Evolutionary conservation across 768 basidiomycete genomes (phyloP).

Genomic region (Rickenella mellea): DNA sequence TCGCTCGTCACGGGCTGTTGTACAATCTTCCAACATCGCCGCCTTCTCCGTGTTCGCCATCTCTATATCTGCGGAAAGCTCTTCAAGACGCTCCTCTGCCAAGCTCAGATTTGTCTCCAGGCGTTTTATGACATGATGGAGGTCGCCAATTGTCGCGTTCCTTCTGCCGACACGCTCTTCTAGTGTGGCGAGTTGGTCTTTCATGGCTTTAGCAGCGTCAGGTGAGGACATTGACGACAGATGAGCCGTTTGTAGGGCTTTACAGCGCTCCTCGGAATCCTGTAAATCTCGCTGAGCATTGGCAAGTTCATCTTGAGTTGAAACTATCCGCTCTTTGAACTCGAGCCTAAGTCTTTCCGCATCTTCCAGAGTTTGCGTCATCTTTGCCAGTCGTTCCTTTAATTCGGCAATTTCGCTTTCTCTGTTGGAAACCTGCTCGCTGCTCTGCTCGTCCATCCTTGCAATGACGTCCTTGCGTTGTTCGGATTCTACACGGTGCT

Average conservation of each 20-base stretch:
- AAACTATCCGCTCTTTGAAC: slow-evolving; percentile 51
- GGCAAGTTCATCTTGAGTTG: slow-evolving; percentile 51
- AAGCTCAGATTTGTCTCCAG: slow-evolving; percentile 66
- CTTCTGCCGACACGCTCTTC: slow-evolving; percentile 54
- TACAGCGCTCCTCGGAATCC: slow-evolving; percentile 53
- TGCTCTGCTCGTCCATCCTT: slow-evolving; percentile 22
- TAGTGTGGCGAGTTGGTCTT: slow-evolving; percentile 59
- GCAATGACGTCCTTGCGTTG: too few relatives aligned
- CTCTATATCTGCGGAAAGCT: slow-evolving; percentile 65
- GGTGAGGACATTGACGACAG: slow-evolving; percentile 48
- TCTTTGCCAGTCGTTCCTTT: slow-evolving; percentile 33
- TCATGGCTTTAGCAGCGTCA: slow-evolving; percentile 37
- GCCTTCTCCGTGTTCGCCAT: slow-evolving; percentile 56
- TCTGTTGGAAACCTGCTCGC: slow-evolving; percentile 20
- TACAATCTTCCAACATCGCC: slow-evolving; percentile 81
- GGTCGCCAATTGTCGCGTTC: slow-evolving; percentile 67
- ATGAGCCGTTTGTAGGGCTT: slow-evolving; percentile 54
- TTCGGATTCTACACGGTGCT: slow-evolving; percentile 25
- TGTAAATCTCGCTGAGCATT: slow-evolving; percentile 42
- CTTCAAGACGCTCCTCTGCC: slow-evolving; percentile 64
- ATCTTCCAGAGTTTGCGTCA: slow-evolving; percentile 39
- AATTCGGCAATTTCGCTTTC: slow-evolving; percentile 34
- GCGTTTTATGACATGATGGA: slow-evolving; percentile 71
- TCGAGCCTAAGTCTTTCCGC: slow-evolving; percentile 60
- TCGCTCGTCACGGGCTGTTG: slow-evolving; percentile 63